Evolutionary conservation across 495 filamentous ascomycete genomes (phyloP), one percentile per base, ranked within the genome.

Genomic region (Neurospora discreta): DNA sequence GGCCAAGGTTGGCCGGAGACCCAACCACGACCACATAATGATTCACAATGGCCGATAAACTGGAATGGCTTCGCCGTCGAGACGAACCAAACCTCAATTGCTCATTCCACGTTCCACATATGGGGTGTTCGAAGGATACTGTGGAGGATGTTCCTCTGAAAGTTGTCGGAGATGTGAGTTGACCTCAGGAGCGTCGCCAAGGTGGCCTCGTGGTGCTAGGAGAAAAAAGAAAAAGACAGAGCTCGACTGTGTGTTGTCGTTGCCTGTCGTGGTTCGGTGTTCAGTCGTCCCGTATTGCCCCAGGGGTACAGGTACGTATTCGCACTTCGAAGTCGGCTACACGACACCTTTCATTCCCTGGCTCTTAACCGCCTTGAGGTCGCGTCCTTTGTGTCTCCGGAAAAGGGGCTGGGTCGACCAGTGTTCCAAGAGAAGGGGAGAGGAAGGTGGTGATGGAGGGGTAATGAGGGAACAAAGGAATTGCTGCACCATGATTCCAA

Each of bases 1-100:
- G 72, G 73, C 78, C 75, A 78, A 39, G 3, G 72, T 72, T 36
- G 78, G 77, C 68, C 75, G 76, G 41, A 78, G 71, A 41, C 77
- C 58, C 30, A 72, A 72, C 70, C 68, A 72, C 36, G 76, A 73
- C 75, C 78, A 77, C 70, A 75, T 76, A 74, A 60, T 43, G 68
- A 74, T 65, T 72, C 52, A 70, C 77, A 69, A 52, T 30, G 43
- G 26, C 41, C 33, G 42, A n/a, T 33, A 33, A 0, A n/a, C 41
- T 60, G 43, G 38, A 70, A 72, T 69, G 72, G 46, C 71, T 43
- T 46, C 73, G 77, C 77, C 65, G 72, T 75, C 73, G 42, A 74
- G 71, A 73, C 75, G 76, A 68, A 71, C 73, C 70, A 71, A 43
- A 42, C 71, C 26, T 60, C 58, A 38, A 70, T 69, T 52, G 40